Base-by-base conservation (phyloP, 2,329 filamentous ascomycete genomes). In the Penicillium sp. region DNA sequence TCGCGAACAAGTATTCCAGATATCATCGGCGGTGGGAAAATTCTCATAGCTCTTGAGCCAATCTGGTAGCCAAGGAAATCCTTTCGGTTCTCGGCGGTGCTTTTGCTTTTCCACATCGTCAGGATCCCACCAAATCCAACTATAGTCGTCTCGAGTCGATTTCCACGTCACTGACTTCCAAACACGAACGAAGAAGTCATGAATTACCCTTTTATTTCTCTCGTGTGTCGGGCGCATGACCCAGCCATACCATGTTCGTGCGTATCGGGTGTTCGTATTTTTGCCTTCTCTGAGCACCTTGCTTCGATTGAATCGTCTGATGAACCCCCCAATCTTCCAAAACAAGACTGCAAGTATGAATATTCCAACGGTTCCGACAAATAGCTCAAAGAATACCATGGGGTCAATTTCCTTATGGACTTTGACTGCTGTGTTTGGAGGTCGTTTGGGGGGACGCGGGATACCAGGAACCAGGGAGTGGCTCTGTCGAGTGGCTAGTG, bases 221-320 rank as follows among this genome's bases (percentile, higher is more conserved):
- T 75, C 63, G 27, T 75, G 70, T 6, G 61, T 67, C n/a, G 71
- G 58, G 13, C 68, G 51, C 2, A 70, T 63, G 15, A 77, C 66
- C 76, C 76, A 78, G 35, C 75, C 76, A 57, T 78, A 76, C 75
- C 76, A 78, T 13, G 75, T 76, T 42, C 70, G 75, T 25, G 70
- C 70, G 58, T 76, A 77, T 15, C 73, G 73, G 59, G 66, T 63
- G 17, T 64, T 65, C 10, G 67, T 61, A 4, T 60, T 50, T 58
- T 73, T 76, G 25, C 72, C 72, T 52, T 59, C 62, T 44, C 61
- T 53, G 21, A 76, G 50, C 31, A 78, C 69, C 59, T 66, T 73
- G 39, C 68, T 57, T 52, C 66, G 64, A 8, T 67, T 77, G 50
- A 77, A 74, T 2, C 55, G 68, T 52, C 76, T 74, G 57, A 75